These are phyloP conservation scores for maize (Zea mays) DNA, from an alignment of 176 grass and related monocot species.

Conservation along the genomic window Zm-B73-REFERENCE-NAM-5.0 NC_050097.1:193382001-193382500, in stretches of 20 bases:
- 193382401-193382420: not conserved
- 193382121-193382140: conserved; percentile 36
- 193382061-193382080: not conserved
- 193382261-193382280: conserved; percentile 81
- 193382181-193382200: conserved; percentile 94
- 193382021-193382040: conserved; percentile 89
- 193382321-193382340: conserved; percentile 92
- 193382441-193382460: conserved; percentile 71
- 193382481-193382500: conserved; percentile 98
- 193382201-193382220: conserved; percentile 93
- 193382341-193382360: conserved; percentile 99
- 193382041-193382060: conserved; percentile 88
- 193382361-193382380: conserved; percentile 93
- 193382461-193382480: conserved; percentile 90
- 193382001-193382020: conserved; percentile 97
- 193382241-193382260: conserved; percentile 87
- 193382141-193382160: conserved; percentile 94
- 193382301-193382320: conserved; percentile 94
- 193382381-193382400: conserved; percentile 32
- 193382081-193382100: not conserved
- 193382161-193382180: conserved; percentile 99
- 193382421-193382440: conserved; percentile 15
- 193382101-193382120: conserved; percentile 23
- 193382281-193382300: conserved; percentile 91
- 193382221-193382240: conserved; percentile 98